phyloP scores from a whole-genome alignment of 495 filamentous ascomycete species.

The Hypoxylon crocopeplum region DNA sequence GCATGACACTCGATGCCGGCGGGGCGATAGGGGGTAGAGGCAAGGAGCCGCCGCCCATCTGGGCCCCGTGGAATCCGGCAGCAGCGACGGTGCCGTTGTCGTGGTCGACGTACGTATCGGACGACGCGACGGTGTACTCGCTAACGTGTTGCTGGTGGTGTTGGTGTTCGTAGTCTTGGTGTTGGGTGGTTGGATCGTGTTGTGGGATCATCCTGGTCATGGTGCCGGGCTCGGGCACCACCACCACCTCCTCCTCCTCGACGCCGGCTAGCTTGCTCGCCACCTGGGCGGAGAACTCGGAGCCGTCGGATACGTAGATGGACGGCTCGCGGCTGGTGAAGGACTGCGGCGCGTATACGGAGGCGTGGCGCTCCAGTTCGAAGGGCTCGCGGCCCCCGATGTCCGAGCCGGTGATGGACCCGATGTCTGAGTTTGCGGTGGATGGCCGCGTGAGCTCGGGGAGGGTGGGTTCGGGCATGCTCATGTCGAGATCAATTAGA shows the following conservation, averaged over 20 bases:
- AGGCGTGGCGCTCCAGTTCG: constrained; percentile 60
- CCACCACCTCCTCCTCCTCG: too few species aligned
- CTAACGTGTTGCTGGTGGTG: constrained; percentile 29
- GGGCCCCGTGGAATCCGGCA: background rate
- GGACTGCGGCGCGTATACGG: constrained; percentile 51
- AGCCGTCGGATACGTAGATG: constrained; percentile 60
- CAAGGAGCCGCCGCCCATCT: background rate
- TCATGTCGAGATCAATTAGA: constrained; percentile 61
- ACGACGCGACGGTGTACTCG: constrained; percentile 23
- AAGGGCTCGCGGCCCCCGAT: constrained; percentile 58
- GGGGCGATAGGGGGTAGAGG: constrained; percentile 49
- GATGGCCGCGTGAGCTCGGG: constrained; percentile 54
- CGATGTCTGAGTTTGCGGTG: constrained; percentile 61
- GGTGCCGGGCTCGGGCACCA: background rate
- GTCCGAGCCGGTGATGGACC: constrained; percentile 53
- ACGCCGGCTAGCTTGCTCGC: constrained; percentile 43
- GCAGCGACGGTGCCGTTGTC: background rate
- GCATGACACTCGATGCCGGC: constrained; percentile 58
- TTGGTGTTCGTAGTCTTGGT: constrained; percentile 9
- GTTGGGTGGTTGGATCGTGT: constrained; percentile 27
- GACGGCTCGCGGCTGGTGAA: constrained; percentile 53
- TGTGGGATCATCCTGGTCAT: constrained; percentile 3
- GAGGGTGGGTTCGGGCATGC: constrained; percentile 45
- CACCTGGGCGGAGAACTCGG: constrained; percentile 45
- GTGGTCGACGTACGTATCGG: constrained; percentile 27